A percentile compares a stretch with the other conserved stretches of the same genome.
Conservation (phyloP, 1,284 basidiomycete species). For the Apiotrichum domesticum region DNA sequence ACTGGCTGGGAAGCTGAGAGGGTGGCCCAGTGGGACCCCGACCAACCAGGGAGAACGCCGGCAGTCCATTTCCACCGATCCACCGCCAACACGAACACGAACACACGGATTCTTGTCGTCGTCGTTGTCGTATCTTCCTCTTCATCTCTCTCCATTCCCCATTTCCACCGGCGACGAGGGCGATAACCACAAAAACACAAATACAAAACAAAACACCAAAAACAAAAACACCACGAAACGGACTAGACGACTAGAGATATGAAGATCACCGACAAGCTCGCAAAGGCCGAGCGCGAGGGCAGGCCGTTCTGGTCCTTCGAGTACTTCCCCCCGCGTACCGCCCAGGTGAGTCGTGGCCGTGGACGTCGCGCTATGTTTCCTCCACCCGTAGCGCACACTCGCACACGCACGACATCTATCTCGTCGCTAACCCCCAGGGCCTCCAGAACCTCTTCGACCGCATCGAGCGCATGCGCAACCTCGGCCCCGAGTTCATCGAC, state of each 20-base stretch:
- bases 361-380: not conserved
- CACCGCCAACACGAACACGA: too few species aligned
- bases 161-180: too few species aligned
- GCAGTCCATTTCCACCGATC: too few species aligned
- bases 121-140: too few species aligned
- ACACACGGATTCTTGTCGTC: too few species aligned
- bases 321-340: conserved; percentile 91
- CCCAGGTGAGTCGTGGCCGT: conserved; percentile 57
- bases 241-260: conserved; percentile 46
- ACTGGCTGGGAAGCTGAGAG: too few species aligned
- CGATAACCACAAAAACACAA: too few species aligned
- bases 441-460: conserved; percentile 91
- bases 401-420: conserved; percentile 4
- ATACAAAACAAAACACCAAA: too few species aligned
- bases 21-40: too few species aligned
- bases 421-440: conserved; percentile 53
- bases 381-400: conserved; percentile 7
- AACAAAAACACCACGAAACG: too few species aligned
- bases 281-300: conserved; percentile 71
- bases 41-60: too few species aligned
- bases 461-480: conserved; percentile 91
- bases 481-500: conserved; percentile 97
- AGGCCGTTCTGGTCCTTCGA: conserved; percentile 94
- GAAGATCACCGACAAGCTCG: conserved; percentile 88
- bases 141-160: too few species aligned